These are phyloP conservation scores for Mrakia blollopis DNA, from an alignment of 768 basidiomycete species.

Conservation along the genomic window DNA sequence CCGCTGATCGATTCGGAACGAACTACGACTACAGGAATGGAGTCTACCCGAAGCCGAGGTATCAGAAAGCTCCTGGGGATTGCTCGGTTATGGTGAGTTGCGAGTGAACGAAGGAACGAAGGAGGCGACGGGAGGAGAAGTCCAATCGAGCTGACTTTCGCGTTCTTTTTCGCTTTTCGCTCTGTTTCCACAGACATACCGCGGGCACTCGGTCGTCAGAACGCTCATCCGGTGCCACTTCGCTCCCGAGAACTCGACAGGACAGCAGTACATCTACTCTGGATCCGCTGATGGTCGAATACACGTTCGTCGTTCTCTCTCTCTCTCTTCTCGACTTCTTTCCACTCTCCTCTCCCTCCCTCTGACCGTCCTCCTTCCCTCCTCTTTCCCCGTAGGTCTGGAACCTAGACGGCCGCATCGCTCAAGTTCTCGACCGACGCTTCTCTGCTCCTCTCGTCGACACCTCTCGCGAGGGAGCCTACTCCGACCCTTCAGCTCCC, in stretches of 20 bases:
- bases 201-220: constrained; percentile 80
- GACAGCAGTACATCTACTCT: constrained; percentile 84
- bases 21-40: constrained; percentile 45
- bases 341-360: not conserved
- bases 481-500: constrained; percentile 19
- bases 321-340: too few species aligned
- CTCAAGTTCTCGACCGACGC: constrained; percentile 28
- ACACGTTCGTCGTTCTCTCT: constrained; percentile 55
- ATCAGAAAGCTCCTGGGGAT: constrained; percentile 70
- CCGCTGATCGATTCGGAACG: constrained; percentile 19
- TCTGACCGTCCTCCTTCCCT: not conserved
- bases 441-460: constrained; percentile 24
- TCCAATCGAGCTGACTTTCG: not conserved
- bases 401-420: constrained; percentile 75
- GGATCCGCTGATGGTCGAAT: constrained; percentile 80
- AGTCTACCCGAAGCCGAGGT: constrained; percentile 64
- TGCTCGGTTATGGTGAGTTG: constrained; percentile 55
- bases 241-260: constrained; percentile 86
- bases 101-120: not conserved
- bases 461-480: not conserved
- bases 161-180: not conserved
- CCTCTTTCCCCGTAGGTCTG: constrained; percentile 61
- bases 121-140: too few species aligned
- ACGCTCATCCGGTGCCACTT: constrained; percentile 97
- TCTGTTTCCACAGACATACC: constrained; percentile 58